Base-by-base conservation (phyloP, 257 asterid genomes). In the Fraxinus excelsior region DNA sequence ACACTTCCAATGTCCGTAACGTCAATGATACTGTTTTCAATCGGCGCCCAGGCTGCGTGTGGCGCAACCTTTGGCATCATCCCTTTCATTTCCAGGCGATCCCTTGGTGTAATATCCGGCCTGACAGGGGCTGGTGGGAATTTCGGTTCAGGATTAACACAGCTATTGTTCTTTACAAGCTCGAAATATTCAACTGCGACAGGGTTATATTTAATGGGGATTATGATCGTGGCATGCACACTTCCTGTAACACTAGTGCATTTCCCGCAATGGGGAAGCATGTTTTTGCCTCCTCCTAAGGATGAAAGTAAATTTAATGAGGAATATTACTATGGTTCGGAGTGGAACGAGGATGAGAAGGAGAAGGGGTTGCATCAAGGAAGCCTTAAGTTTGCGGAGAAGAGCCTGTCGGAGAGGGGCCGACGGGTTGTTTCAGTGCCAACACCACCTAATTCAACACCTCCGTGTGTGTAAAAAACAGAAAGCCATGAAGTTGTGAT, bases 261-360 rank as follows among this genome's bases (percentile, higher is more conserved):
- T 53, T 89, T 89, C 67, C 94, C 90, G 31, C 94, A 89, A 76
- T 89, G 94, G 94, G 94, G 94, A 71, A 87, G 94, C 84, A 87
- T 87, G 90, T 81, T 89, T 25, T 29, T 87, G 62, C 87, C 85
- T 21, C 80, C 89, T 13, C 35, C 79, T 35, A 86, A 82, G 71
- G 81, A 82, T 31, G 58, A 0, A 0, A 7, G 0, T 0, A 79
- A 73, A 78, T 84, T 80, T 77, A 87, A 51, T 32, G 93, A 89
- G 69, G 93, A 87, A 79, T 42, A 73, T 40, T 87, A 89, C 19
- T 87, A 87, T 65, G 86, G 87, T 4, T 78, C 74, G 31, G 92
- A 86, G 79, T 88, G 89, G 89, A 79, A 76, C 44, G 74, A 78
- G 53, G 90, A 82, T 70, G 91, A 89, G 81, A 89, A 76, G 71